Percentiles rank a stretch among this genome's conserved stretches.
phyloP scores from a whole-genome alignment of 108 stramenopile genomes.

The Asterionellopsis glacialis region DNA sequence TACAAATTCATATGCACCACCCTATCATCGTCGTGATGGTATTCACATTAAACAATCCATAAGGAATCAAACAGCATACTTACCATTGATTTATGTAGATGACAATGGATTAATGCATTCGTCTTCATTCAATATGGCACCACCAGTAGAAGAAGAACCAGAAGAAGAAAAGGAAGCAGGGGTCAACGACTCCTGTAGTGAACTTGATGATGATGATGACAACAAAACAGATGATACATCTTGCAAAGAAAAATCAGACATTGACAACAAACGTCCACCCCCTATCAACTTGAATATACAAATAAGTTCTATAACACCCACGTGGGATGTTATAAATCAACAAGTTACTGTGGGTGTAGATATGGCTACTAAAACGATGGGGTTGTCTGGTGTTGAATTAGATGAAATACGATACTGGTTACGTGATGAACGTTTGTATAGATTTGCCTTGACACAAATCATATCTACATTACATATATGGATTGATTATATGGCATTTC shows the following conservation, averaged over 20 bases:
- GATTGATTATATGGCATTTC: constrained; percentile 46
- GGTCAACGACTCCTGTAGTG: constrained; percentile 3
- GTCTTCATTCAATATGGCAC: constrained; percentile 30
- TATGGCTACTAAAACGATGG: constrained; percentile 4
- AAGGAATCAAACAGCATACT: constrained; percentile 21
- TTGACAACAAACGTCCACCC: constrained; percentile 4
- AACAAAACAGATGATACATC: too few species aligned
- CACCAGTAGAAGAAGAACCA: constrained; percentile 22
- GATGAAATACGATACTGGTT: constrained; percentile 48
- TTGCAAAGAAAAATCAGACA: too few species aligned
- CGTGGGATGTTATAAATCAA: constrained; percentile 27
- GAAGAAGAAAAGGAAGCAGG: too few species aligned
- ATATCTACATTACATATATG: constrained; percentile 37
- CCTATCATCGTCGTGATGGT: constrained; percentile 28
- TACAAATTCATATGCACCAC: constrained; percentile 13
- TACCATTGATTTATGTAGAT: constrained; percentile 37
- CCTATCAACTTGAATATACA: constrained; percentile 30
- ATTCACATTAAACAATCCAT: constrained; percentile 7
- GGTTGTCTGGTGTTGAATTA: constrained; percentile 22
- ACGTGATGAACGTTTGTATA: constrained; percentile 39
- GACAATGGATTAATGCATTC: constrained; percentile 31
- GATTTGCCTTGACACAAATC: constrained; percentile 36
- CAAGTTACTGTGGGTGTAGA: constrained; percentile 23
- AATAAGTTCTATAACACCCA: constrained; percentile 25
- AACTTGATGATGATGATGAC: too few species aligned